These are phyloP conservation scores for Thielaviopsis musarum DNA, from an alignment of 2,329 filamentous ascomycete genomes.

Conservation along the genomic window DNA sequence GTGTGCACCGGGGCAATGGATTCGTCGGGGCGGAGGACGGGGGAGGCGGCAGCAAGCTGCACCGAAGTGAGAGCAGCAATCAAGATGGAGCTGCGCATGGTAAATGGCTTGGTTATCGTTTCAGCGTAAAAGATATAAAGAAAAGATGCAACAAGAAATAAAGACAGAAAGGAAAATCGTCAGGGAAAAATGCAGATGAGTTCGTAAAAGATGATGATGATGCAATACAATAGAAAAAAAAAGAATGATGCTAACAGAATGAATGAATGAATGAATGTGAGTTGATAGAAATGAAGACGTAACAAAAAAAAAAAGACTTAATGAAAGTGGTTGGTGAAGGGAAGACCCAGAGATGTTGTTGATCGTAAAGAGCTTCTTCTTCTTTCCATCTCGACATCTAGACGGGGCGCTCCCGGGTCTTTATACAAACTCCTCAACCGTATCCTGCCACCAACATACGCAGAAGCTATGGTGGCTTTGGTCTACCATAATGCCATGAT, in stretches of 20 bases:
- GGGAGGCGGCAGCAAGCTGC: not conserved
- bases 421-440: not conserved
- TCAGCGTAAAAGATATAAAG: too few relatives aligned
- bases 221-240: not conserved
- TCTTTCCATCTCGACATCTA: not conserved
- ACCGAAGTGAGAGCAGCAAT: slow-evolving; percentile 3
- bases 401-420: not conserved
- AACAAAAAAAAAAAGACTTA: not conserved
- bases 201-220: not conserved
- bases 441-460: not conserved
- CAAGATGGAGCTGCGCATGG: not conserved
- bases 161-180: not conserved
- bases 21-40: not conserved
- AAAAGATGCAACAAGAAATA: not conserved
- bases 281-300: not conserved
- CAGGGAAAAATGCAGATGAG: not conserved
- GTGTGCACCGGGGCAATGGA: not conserved
- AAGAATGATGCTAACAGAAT: not conserved
- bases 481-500: not conserved
- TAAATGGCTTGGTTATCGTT: too few relatives aligned
- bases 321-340: not conserved
- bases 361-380: not conserved
- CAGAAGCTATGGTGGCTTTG: not conserved
- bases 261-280: not conserved
- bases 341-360: not conserved